Conservation (phyloP, 208 protist species). For the Crithidia sp. region DNA sequence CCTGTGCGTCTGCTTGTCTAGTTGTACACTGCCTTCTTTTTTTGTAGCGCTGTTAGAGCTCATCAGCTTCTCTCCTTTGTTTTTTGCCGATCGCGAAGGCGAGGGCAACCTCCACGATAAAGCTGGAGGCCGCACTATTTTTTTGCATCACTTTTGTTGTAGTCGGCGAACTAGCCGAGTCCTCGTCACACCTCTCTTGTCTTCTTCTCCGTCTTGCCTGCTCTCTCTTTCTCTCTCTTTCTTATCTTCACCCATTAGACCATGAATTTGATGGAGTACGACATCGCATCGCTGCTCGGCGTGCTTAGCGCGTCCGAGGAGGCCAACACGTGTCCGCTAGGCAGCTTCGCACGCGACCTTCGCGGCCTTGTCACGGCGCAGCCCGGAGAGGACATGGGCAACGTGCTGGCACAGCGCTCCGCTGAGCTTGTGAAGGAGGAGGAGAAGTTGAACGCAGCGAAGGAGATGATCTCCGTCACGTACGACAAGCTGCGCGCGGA, state of each 20-base stretch:
- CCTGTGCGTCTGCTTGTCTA: too few relatives aligned
- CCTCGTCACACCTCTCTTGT: too few relatives aligned
- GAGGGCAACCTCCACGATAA: too few relatives aligned
- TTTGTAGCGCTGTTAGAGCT: too few relatives aligned
- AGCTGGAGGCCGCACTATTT: too few relatives aligned
- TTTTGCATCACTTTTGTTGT: too few relatives aligned
- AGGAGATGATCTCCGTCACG: constrained; percentile 55
- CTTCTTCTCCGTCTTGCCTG: background rate
- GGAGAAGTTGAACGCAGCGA: constrained; percentile 58
- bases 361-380: constrained; percentile 27
- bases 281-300: constrained; percentile 64
- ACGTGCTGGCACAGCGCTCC: constrained; percentile 68
- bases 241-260: background rate
- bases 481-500: constrained; percentile 86
- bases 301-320: constrained; percentile 63
- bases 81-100: too few relatives aligned
- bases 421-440: constrained; percentile 68
- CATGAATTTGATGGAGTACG: constrained; percentile 43
- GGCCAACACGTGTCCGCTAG: constrained; percentile 59
- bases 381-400: constrained; percentile 41
- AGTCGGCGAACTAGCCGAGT: too few relatives aligned
- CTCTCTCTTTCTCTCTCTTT: constrained; percentile 3
- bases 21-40: too few relatives aligned
- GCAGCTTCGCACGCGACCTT: constrained; percentile 63
- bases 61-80: too few relatives aligned